Conservation (phyloP, 305 asterid genomes). For the Fraxinus floribunda region DNA sequence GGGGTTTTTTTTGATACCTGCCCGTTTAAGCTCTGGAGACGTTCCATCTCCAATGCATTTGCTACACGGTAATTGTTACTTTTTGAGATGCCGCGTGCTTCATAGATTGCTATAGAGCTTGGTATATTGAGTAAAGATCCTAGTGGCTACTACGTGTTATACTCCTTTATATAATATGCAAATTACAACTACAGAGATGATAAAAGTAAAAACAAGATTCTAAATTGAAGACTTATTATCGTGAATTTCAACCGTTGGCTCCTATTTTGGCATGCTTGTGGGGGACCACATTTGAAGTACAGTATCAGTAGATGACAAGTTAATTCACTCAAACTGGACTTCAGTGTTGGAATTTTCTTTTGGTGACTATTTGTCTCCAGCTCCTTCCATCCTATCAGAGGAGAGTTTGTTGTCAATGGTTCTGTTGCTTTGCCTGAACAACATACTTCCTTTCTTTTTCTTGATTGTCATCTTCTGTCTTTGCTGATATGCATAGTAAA, state of each 20-base stretch:
- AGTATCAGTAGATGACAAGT: background rate
- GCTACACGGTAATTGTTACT: background rate
- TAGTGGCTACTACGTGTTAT: background rate
- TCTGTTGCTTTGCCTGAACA: background rate
- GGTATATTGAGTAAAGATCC: background rate
- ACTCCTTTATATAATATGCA: background rate
- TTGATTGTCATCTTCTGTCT: background rate
- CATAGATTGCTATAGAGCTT: background rate
- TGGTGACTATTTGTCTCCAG: background rate
- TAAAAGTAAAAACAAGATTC: background rate
- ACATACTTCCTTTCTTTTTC: background rate
- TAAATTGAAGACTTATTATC: background rate
- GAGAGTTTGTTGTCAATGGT: background rate
- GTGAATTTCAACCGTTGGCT: background rate
- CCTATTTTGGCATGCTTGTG: background rate
- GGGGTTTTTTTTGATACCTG: background rate
- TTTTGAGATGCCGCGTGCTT: background rate
- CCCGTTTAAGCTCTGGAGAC: background rate
- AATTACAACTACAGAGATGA: background rate
- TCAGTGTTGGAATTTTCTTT: background rate
- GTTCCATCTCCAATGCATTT: background rate
- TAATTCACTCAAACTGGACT: background rate
- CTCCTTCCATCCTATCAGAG: background rate
- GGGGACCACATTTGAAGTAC: background rate
- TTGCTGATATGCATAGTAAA: conserved; percentile 13